A percentile compares a stretch with the other conserved stretches of the same genome.
phyloP scores from a whole-genome alignment of 2,329 filamentous ascomycete species.

The Teratosphaeria viscida region DNA sequence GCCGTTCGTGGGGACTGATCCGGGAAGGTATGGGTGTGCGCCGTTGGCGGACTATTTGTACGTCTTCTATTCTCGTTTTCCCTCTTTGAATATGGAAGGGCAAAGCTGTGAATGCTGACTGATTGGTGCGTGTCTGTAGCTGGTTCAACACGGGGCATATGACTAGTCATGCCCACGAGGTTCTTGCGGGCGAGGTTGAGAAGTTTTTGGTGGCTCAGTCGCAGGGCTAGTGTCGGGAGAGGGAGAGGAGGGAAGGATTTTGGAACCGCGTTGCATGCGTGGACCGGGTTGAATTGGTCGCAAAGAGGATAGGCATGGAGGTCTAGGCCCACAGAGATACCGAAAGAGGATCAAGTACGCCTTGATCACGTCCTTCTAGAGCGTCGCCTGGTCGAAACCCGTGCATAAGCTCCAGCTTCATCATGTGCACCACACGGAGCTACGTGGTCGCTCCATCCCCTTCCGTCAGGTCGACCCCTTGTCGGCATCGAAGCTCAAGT shows the following conservation, averaged over 20 bases:
- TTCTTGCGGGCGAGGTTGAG: conserved; percentile 2
- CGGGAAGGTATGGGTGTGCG: conserved; percentile 36
- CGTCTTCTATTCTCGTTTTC: background rate
- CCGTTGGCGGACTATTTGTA: conserved; percentile 14
- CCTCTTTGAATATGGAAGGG: background rate
- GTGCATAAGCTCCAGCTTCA: too few species aligned
- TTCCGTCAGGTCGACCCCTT: background rate
- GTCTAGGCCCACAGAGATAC: too few species aligned
- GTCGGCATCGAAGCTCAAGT: too few species aligned
- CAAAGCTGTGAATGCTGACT: background rate
- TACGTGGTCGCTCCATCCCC: background rate
- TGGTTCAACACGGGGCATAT: conserved; percentile 6
- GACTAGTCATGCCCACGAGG: conserved; percentile 4
- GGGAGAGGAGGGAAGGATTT: background rate
- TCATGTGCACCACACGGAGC: too few species aligned
- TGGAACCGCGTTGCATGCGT: background rate
- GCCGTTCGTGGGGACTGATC: conserved; percentile 34
- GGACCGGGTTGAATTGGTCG: too few species aligned
- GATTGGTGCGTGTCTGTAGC: background rate
- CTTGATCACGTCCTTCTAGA: too few species aligned
- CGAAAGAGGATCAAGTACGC: too few species aligned
- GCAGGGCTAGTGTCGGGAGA: background rate
- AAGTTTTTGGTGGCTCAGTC: conserved; percentile 1
- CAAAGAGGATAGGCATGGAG: too few species aligned
- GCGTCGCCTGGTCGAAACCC: too few species aligned